phyloP scores from a whole-genome alignment of 2,329 filamentous ascomycete genomes.

The Cadophora malorum region DNA sequence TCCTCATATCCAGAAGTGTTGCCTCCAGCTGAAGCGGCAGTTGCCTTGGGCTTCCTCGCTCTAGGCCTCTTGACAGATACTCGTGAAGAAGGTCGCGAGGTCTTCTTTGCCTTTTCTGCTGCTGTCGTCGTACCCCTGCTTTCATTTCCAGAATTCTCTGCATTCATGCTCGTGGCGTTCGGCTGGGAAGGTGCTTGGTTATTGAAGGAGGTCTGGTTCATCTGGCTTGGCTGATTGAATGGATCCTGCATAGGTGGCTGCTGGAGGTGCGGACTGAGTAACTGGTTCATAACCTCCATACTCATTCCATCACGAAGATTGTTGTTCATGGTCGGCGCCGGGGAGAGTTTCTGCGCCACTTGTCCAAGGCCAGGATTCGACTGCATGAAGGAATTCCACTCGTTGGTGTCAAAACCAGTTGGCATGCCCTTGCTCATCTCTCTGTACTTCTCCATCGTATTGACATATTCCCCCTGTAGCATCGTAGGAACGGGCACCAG shows the following conservation, averaged over 20 bases:
- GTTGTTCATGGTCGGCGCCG: slow-evolving; percentile 23
- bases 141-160: slow-evolving; percentile 29
- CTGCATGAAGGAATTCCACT: slow-evolving; percentile 81
- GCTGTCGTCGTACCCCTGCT: slow-evolving; percentile 27
- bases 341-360: slow-evolving; percentile 35
- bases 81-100: slow-evolving; percentile 41
- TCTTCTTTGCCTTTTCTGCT: slow-evolving; percentile 34
- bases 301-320: slow-evolving; percentile 39
- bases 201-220: neutral
- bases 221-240: slow-evolving; percentile 28
- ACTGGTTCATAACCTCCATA: slow-evolving; percentile 50
- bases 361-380: slow-evolving; percentile 65
- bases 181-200: neutral
- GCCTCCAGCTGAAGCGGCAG: slow-evolving; percentile 46
- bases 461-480: slow-evolving; percentile 64
- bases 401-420: slow-evolving; percentile 69
- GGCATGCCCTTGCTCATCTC: slow-evolving; percentile 63
- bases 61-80: slow-evolving; percentile 41
- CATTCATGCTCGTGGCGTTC: slow-evolving; percentile 18
- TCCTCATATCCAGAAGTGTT: slow-evolving; percentile 80
- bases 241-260: slow-evolving; percentile 33
- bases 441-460: slow-evolving; percentile 65
- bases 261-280: slow-evolving; percentile 43
- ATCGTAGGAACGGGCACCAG: slow-evolving; percentile 73
- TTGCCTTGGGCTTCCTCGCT: slow-evolving; percentile 36